Conservation (phyloP, 225 moss, liverwort and hornwort species). For the Rhytidiadelphus loreus region DNA sequence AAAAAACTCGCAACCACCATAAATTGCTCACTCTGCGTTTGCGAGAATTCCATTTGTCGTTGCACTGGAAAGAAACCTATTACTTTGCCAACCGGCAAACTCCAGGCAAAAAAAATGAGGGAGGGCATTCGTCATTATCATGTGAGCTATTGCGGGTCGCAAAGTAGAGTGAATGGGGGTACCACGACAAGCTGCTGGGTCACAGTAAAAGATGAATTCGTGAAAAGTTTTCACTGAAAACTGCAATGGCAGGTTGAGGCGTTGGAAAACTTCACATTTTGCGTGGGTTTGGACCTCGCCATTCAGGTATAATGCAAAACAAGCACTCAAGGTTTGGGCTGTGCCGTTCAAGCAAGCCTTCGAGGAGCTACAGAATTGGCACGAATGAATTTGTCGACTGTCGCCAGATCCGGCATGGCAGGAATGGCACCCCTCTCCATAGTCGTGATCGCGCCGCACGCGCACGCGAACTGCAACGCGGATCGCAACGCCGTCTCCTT, state of each 20-base stretch:
- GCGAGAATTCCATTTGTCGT: background rate
- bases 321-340: background rate
- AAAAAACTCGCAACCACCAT: background rate
- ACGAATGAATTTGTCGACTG: slow-evolving; percentile 2
- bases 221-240: background rate
- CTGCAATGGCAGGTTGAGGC: background rate
- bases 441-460: slow-evolving; percentile 48
- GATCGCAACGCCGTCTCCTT: background rate
- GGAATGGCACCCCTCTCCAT: slow-evolving; percentile 44
- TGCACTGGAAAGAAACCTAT: background rate
- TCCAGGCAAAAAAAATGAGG: background rate
- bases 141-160: background rate
- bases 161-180: background rate
- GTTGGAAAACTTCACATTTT: background rate
- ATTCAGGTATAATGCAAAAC: background rate
- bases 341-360: background rate
- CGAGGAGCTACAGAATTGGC: background rate
- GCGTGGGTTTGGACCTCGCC: background rate
- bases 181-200: background rate
- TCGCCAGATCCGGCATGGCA: slow-evolving; percentile 12
- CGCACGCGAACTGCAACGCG: slow-evolving; percentile 29
- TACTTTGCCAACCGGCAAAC: background rate
- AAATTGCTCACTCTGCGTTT: background rate
- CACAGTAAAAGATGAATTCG: background rate
- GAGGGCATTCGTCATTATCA: background rate